phyloP scores from a whole-genome alignment of 805 yeast genomes.

The Saccharomycopsis lassenensis region DNA sequence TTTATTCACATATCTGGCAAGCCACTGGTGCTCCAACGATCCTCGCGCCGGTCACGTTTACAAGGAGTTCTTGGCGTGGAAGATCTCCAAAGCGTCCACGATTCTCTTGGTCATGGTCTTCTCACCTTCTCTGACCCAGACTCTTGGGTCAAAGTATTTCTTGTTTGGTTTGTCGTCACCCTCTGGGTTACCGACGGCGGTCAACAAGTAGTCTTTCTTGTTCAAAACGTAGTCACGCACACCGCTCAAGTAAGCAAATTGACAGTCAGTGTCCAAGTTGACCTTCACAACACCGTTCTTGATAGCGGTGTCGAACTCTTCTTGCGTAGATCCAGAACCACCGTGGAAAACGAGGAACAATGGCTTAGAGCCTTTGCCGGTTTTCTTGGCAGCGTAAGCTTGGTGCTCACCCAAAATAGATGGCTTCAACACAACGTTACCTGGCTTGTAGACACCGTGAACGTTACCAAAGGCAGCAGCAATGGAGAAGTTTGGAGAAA shows the following conservation, averaged over 20 bases:
- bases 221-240: constrained; percentile 92
- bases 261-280: constrained; percentile 98
- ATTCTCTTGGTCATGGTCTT: constrained; percentile 91
- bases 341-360: constrained; percentile 99
- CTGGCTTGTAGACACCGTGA: constrained; percentile 99
- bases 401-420: constrained; percentile 94
- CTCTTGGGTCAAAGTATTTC: constrained; percentile 99
- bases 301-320: constrained; percentile 88
- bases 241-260: constrained; percentile 94
- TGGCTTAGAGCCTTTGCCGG: constrained; percentile 49
- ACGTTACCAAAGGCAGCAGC: constrained; percentile 99
- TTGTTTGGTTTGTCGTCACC: constrained; percentile 99
- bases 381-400: constrained; percentile 56
- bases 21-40: no score
- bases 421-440: constrained; percentile 91
- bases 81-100: constrained; percentile 68
- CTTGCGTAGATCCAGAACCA: constrained; percentile 95
- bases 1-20: no score
- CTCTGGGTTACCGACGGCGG: constrained; percentile 97
- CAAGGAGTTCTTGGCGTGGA: constrained; percentile 67
- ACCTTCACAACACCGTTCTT: constrained; percentile 95
- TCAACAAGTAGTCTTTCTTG: constrained; percentile 88
- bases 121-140: constrained; percentile 99
- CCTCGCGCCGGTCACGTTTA: no score
- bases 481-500: constrained; percentile 96